A percentile compares a stretch with the other conserved stretches of the same genome.
Evolutionary conservation across 2,329 filamentous ascomycete genomes (phyloP).

Genomic region (Trichothecium sympodiale): DNA sequence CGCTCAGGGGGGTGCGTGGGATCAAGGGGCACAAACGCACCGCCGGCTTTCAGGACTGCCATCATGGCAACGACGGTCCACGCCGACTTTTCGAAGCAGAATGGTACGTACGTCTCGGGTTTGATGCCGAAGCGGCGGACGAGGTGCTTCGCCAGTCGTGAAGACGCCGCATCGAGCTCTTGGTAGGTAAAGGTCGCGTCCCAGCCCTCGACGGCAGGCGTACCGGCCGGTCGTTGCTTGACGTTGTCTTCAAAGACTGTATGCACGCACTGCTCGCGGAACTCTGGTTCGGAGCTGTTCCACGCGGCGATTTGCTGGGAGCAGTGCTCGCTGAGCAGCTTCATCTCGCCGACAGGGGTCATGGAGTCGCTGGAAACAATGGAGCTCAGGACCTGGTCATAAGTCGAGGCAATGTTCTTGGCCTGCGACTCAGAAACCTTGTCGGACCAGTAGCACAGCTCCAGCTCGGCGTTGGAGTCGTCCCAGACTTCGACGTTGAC

Average conservation of each 20-base stretch:
- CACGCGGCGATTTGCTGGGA: neutral
- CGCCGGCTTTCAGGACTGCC: conserved; percentile 21
- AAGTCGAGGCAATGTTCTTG: conserved; percentile 11
- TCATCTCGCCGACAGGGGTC: neutral
- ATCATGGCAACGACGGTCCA: conserved; percentile 21
- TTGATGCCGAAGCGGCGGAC: conserved; percentile 8
- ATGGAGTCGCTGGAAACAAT: neutral
- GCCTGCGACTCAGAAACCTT: conserved; percentile 10
- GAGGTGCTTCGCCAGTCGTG: conserved; percentile 7
- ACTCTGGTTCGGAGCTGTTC: neutral
- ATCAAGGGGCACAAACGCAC: conserved; percentile 19
- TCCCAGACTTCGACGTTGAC: conserved; percentile 13
- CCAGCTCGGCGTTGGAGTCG: conserved; percentile 9
- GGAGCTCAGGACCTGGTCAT: conserved; percentile 5
- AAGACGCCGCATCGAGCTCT: conserved; percentile 10
- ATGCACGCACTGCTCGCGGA: conserved; percentile 1
- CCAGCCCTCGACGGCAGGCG: conserved; percentile 11
- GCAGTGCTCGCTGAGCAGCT: neutral
- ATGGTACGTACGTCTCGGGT: conserved; percentile 14
- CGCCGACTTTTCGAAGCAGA: conserved; percentile 24
- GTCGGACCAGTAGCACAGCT: conserved; percentile 13
- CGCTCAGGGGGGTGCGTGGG: conserved; percentile 16
- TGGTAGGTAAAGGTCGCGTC: conserved; percentile 12
- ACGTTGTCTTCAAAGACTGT: neutral
- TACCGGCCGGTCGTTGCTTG: conserved; percentile 3